Percentiles rank a stretch among this genome's conserved stretches.
These are phyloP conservation scores for Ascomycota sp. DNA, from an alignment of 2,329 filamentous ascomycete species.

Conservation along the genomic window DNA sequence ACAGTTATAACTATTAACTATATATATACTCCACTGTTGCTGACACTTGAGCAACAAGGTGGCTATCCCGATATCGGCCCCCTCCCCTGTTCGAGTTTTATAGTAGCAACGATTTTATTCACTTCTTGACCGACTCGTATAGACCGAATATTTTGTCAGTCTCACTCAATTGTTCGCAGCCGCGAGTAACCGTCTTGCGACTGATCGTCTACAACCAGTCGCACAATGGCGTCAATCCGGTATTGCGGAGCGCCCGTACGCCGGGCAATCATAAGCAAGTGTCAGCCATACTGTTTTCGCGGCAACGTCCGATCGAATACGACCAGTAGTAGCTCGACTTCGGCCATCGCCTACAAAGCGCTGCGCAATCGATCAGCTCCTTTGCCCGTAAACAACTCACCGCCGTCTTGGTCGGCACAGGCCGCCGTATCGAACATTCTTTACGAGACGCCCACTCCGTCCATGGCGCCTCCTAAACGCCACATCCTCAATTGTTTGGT, in stretches of 20 bases:
- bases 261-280: constrained; percentile 11
- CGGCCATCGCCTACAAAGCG: constrained; percentile 90
- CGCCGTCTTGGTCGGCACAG: constrained; percentile 68
- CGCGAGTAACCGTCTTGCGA: too few species aligned
- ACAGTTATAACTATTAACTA: too few species aligned
- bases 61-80: too few species aligned
- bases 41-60: too few species aligned
- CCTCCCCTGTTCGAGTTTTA: too few species aligned
- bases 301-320: constrained; percentile 13
- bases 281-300: constrained; percentile 6
- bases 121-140: too few species aligned
- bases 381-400: constrained; percentile 53
- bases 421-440: constrained; percentile 94
- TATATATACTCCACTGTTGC: too few species aligned
- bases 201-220: too few species aligned
- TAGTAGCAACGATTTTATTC: too few species aligned
- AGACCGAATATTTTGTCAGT: too few species aligned
- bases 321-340: constrained; percentile 52
- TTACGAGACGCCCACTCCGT: constrained; percentile 85
- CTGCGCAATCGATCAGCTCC: constrained; percentile 76
- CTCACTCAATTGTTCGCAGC: too few species aligned
- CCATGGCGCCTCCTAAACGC: constrained; percentile 64
- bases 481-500: constrained; percentile 96
- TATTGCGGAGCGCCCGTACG: constrained; percentile 18
- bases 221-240: constrained; percentile 21